Conservation (phyloP, 2,329 filamentous ascomycete species). For the Tolypocladium amazonense region DNA sequence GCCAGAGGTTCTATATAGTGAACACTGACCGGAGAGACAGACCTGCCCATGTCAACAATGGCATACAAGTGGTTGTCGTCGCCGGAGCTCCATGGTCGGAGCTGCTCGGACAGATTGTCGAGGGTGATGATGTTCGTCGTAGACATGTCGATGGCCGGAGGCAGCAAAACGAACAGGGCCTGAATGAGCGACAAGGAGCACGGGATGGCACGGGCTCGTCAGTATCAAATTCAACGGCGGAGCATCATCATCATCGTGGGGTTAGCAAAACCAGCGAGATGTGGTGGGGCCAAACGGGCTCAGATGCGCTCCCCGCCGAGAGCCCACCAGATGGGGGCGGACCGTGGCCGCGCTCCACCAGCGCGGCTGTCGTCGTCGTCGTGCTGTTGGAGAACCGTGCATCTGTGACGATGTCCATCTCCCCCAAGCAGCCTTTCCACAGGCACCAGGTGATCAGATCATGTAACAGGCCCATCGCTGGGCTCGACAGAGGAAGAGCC, state of each 20-base stretch:
- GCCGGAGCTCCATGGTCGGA: constrained; percentile 37
- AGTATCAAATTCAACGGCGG: neutral
- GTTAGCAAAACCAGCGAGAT: neutral
- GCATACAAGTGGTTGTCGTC: constrained; percentile 41
- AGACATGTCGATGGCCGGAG: constrained; percentile 12
- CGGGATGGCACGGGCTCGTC: neutral
- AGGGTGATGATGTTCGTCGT: constrained; percentile 36
- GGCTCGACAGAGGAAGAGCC: neutral
- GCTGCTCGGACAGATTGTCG: constrained; percentile 36
- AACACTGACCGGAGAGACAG: constrained; percentile 3
- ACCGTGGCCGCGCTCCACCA: neutral
- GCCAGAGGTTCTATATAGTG: neutral
- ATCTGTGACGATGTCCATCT: neutral
- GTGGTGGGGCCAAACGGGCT: neutral
- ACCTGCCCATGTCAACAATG: constrained; percentile 52
- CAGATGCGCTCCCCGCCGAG: neutral
- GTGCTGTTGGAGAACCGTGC: neutral
- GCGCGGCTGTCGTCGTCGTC: neutral
- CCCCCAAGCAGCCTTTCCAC: neutral
- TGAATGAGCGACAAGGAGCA: neutral
- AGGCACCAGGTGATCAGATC: neutral
- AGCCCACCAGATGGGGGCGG: neutral
- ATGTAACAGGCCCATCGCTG: neutral
- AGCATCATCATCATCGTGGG: neutral
- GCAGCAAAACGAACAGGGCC: neutral